A percentile compares a stretch with the other conserved stretches of the same genome.
phyloP scores from a whole-genome alignment of 768 basidiomycete species.

The Mycena crocata region DNA sequence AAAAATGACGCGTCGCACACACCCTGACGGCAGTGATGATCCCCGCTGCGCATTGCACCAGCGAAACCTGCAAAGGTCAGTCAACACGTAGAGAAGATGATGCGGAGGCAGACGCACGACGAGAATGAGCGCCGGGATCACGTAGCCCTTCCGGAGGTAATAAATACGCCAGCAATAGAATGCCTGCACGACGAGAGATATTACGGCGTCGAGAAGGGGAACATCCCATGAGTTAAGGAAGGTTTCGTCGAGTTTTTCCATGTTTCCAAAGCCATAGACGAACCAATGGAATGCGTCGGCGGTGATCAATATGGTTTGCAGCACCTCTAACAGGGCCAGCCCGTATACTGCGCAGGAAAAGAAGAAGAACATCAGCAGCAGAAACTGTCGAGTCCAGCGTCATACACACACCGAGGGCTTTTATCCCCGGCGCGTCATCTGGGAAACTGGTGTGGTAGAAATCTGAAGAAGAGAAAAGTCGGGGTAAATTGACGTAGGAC shows the following conservation, averaged over 20 bases:
- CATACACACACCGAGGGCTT: conserved; percentile 16
- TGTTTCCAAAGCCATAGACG: conserved; percentile 37
- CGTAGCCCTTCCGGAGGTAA: conserved; percentile 10
- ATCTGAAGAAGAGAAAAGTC: not conserved
- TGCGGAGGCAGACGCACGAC: not conserved
- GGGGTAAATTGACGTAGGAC: not conserved
- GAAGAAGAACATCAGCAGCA: not conserved
- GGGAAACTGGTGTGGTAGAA: conserved; percentile 16
- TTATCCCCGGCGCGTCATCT: conserved; percentile 6
- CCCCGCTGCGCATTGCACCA: conserved; percentile 17
- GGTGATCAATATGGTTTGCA: conserved; percentile 33
- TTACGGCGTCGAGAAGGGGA: conserved; percentile 32
- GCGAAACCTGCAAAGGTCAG: conserved; percentile 9
- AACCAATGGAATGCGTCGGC: conserved; percentile 41
- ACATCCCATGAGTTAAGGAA: conserved; percentile 34
- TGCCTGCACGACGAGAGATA: conserved; percentile 34
- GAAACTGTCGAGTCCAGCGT: not conserved
- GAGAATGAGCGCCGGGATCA: conserved; percentile 22
- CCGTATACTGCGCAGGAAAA: conserved; percentile 29
- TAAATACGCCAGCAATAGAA: conserved; percentile 36
- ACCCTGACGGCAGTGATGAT: conserved; percentile 22
- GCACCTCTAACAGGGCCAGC: conserved; percentile 33
- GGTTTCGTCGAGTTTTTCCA: conserved; percentile 18
- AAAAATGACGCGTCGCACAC: not conserved
- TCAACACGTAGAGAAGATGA: not conserved